A percentile compares a stretch with the other conserved stretches of the same genome.
These are phyloP conservation scores for Trichopus zeylanicus DNA, from an alignment of 116 monocot genomes.

Conservation along the genomic window DNA sequence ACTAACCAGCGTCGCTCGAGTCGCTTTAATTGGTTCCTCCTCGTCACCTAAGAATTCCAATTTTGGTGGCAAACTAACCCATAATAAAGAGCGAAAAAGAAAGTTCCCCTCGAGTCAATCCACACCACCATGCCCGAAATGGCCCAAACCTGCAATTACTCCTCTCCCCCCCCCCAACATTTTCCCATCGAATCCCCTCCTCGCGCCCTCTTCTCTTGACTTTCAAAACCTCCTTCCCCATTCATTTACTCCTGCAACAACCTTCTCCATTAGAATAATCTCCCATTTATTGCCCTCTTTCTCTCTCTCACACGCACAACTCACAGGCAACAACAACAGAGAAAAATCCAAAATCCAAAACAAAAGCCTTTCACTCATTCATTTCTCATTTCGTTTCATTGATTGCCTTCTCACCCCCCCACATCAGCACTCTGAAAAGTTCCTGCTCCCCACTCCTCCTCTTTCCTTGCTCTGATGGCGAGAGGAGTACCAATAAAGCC, in stretches of 20 bases:
- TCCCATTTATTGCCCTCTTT: conserved; percentile 26
- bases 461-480: conserved; percentile 10
- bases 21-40: background rate
- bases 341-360: background rate
- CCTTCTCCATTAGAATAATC: conserved; percentile 63
- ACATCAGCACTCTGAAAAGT: conserved; percentile 5
- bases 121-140: conserved; percentile 7
- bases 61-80: background rate
- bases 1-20: too few species aligned
- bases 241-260: conserved; percentile 63
- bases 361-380: too few species aligned
- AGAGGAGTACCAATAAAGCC: conserved; percentile 34
- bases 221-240: conserved; percentile 25
- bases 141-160: conserved; percentile 2
- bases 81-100: background rate
- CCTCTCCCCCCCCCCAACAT: background rate
- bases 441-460: too few species aligned
- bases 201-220: conserved; percentile 12
- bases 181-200: conserved; percentile 10
- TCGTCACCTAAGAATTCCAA: background rate
- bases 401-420: conserved; percentile 3
- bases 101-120: conserved; percentile 3
- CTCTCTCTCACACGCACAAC: background rate
- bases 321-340: background rate
- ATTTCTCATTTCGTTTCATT: too few species aligned